A percentile compares a stretch with the other conserved stretches of the same genome.
Conservation (phyloP, 2,329 filamentous ascomycete species). For the Microdochium nivale region DNA sequence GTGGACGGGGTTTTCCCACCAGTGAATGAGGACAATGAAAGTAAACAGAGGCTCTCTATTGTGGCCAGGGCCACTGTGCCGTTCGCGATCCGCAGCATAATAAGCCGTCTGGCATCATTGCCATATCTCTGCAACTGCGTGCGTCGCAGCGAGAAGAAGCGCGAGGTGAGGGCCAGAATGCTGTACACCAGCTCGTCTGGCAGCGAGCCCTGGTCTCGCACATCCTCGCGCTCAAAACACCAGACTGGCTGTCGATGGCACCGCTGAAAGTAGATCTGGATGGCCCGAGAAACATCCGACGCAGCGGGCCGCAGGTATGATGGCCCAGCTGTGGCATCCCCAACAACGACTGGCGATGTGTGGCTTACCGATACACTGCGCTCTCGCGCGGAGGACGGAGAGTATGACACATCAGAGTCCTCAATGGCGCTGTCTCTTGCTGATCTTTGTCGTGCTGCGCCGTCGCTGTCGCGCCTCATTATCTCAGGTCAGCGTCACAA, state of each 20-base stretch:
- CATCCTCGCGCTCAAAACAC: conserved; percentile 34
- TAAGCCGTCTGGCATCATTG: conserved; percentile 27
- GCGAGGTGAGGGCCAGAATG: conserved; percentile 28
- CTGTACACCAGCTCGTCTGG: conserved; percentile 32
- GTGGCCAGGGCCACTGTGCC: conserved; percentile 39
- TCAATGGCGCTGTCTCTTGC: background rate
- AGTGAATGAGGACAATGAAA: conserved; percentile 40
- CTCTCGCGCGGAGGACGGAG: conserved; percentile 18
- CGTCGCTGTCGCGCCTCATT: background rate
- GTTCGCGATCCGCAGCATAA: conserved; percentile 41
- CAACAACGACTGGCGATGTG: conserved; percentile 15
- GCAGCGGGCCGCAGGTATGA: background rate
- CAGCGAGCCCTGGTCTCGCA: conserved; percentile 22
- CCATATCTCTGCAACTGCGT: conserved; percentile 12
- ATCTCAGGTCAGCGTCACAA: conserved; percentile 16
- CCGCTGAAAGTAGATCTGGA: conserved; percentile 31
- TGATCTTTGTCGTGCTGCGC: background rate
- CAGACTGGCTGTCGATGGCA: conserved; percentile 35
- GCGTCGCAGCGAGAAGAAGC: conserved; percentile 25
- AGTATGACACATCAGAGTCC: conserved; percentile 24
- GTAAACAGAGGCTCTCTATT: conserved; percentile 40
- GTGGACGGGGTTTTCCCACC: conserved; percentile 23
- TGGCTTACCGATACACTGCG: conserved; percentile 12
- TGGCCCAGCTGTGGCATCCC: background rate
- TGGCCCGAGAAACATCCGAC: conserved; percentile 23